These are phyloP conservation scores for Euphorbia tirucalli DNA, from an alignment of 345 rosid species.

Conservation along the genomic window DNA sequence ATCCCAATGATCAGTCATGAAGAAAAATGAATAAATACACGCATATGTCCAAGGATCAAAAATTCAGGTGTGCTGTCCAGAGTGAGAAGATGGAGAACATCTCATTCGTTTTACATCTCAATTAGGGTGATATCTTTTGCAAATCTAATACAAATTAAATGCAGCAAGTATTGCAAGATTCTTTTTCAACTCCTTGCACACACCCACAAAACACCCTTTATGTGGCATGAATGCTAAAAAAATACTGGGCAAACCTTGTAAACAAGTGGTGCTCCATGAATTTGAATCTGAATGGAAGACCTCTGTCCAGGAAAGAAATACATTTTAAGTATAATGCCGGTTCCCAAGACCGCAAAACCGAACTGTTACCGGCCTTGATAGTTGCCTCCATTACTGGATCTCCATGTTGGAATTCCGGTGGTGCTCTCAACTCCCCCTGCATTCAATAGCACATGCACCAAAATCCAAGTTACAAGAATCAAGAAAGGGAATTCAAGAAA, in stretches of 20 bases:
- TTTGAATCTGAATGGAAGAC: slow-evolving; percentile 78
- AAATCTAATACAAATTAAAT: background rate
- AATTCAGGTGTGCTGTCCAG: slow-evolving; percentile 2
- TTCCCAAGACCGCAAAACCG: slow-evolving; percentile 86
- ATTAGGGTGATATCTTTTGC: background rate
- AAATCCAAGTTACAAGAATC: slow-evolving; percentile 6
- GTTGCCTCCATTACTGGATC: slow-evolving; percentile 98
- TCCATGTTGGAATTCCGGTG: slow-evolving; percentile 79
- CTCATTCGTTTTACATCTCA: slow-evolving; percentile 1
- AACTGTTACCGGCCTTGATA: slow-evolving; percentile 79
- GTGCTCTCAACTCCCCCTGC: slow-evolving; percentile 84
- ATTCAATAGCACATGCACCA: slow-evolving; percentile 19
- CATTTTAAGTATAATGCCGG: slow-evolving; percentile 85
- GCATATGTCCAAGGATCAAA: background rate
- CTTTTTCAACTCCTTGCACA: background rate
- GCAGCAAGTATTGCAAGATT: background rate
- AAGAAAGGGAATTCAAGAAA: background rate
- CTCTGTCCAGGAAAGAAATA: slow-evolving; percentile 92
- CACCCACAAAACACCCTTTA: background rate
- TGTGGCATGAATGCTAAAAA: background rate
- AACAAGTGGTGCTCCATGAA: slow-evolving; percentile 90
- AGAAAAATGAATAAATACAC: background rate
- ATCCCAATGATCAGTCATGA: background rate
- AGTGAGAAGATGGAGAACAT: background rate
- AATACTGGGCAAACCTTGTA: slow-evolving; percentile 53